These are phyloP conservation scores for Tolypocladium paradoxum DNA, from an alignment of 2,329 filamentous ascomycete species.

Conservation along the genomic window DNA sequence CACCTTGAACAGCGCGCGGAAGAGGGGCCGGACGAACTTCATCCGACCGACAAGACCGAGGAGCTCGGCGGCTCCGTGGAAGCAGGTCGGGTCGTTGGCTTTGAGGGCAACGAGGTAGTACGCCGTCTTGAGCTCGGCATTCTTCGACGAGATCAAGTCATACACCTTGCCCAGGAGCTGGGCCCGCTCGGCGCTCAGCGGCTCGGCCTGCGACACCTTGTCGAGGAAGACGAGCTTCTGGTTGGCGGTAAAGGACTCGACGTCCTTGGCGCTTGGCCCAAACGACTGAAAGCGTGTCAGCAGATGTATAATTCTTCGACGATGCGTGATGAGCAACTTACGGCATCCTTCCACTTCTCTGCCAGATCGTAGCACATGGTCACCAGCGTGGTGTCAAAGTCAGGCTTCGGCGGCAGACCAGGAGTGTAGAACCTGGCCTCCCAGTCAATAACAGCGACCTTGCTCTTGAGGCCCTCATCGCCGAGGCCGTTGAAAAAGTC, in stretches of 20 bases:
- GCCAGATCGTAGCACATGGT: slow-evolving; percentile 77
- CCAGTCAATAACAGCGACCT: slow-evolving; percentile 73
- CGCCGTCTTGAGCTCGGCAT: slow-evolving; percentile 74
- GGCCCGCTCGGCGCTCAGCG: slow-evolving; percentile 54
- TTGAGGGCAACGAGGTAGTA: slow-evolving; percentile 73
- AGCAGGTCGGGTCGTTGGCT: slow-evolving; percentile 58
- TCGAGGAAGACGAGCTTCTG: slow-evolving; percentile 90
- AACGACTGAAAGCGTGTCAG: slow-evolving; percentile 34
- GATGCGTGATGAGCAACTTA: slow-evolving; percentile 24
- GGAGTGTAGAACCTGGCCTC: slow-evolving; percentile 80
- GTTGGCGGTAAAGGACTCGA: slow-evolving; percentile 68
- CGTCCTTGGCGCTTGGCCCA: slow-evolving; percentile 56
- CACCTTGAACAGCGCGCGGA: slow-evolving; percentile 61
- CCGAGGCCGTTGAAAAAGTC: slow-evolving; percentile 64
- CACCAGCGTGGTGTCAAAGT: slow-evolving; percentile 80
- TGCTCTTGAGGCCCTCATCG: slow-evolving; percentile 52
- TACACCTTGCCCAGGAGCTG: slow-evolving; percentile 67
- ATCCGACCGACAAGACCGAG: slow-evolving; percentile 80
- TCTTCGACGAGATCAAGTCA: slow-evolving; percentile 60
- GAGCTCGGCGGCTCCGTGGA: slow-evolving; percentile 61
- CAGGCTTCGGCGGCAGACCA: slow-evolving; percentile 79
- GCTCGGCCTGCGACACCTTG: slow-evolving; percentile 52
- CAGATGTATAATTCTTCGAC: background rate
- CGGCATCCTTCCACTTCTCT: slow-evolving; percentile 62
- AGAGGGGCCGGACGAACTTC: slow-evolving; percentile 92